These are phyloP conservation scores for Talaromyces sp. DNA, from an alignment of 2,329 filamentous ascomycete species.

Conservation along the genomic window DNA sequence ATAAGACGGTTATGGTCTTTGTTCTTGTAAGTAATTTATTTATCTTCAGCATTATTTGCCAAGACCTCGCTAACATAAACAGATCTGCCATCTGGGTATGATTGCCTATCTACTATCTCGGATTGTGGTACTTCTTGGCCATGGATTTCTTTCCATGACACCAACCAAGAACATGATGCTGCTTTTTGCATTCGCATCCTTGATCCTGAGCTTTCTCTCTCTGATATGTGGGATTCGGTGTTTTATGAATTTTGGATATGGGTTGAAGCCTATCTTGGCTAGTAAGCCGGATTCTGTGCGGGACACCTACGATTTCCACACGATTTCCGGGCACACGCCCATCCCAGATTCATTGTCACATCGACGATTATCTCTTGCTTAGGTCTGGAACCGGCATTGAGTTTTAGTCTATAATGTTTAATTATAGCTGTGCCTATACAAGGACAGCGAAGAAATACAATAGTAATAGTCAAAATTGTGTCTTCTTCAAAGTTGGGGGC, in stretches of 20 bases:
- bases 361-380: no score
- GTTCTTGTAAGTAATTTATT: not conserved
- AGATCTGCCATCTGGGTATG: slow-evolving; percentile 14
- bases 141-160: slow-evolving; percentile 1
- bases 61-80: not conserved
- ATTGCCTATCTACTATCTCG: slow-evolving; percentile 19
- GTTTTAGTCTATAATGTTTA: no score
- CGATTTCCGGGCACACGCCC: no score
- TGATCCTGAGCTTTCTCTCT: slow-evolving; percentile 10
- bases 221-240: slow-evolving; percentile 14
- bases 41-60: not conserved
- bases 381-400: no score
- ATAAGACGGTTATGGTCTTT: slow-evolving; percentile 5
- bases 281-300: no score
- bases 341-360: no score
- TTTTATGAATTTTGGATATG: slow-evolving; percentile 15
- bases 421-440: no score
- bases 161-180: slow-evolving; percentile 19
- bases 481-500: no score
- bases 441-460: no score
- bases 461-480: no score
- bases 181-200: slow-evolving; percentile 13
- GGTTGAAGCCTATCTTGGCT: slow-evolving; percentile 7
- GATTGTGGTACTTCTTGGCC: slow-evolving; percentile 16
- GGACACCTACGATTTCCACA: no score